These are phyloP conservation scores for Corchorus capsularis DNA, from an alignment of 345 rosid species.

Conservation along the genomic window DNA sequence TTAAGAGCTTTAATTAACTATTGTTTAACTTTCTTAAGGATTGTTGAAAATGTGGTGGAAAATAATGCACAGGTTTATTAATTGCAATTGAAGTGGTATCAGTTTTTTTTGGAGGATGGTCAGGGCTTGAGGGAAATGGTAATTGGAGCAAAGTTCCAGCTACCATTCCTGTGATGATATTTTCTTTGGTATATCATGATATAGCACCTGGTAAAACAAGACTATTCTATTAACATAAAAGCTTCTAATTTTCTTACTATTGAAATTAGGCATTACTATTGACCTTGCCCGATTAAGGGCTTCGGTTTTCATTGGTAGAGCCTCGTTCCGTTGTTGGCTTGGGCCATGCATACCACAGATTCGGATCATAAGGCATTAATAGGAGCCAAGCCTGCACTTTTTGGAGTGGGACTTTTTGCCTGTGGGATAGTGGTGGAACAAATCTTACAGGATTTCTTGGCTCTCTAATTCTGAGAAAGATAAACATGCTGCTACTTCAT, in stretches of 20 bases:
- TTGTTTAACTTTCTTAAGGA: neutral
- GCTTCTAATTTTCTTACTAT: conserved; percentile 4
- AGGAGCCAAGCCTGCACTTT: conserved; percentile 37
- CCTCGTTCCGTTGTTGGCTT: conserved; percentile 52
- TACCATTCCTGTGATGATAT: conserved; percentile 60
- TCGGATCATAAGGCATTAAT: conserved; percentile 21
- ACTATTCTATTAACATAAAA: neutral
- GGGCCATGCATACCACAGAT: conserved; percentile 40
- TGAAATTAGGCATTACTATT: neutral
- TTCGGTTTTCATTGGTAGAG: conserved; percentile 59
- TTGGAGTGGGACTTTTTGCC: conserved; percentile 47
- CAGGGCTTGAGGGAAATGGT: conserved; percentile 46
- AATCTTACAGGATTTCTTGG: conserved; percentile 36
- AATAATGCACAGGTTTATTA: conserved; percentile 44
- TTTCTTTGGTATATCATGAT: conserved; percentile 66
- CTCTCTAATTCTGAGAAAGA: conserved; percentile 18
- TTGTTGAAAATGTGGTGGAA: conserved; percentile 15
- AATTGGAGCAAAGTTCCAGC: conserved; percentile 62
- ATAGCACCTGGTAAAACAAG: conserved; percentile 47
- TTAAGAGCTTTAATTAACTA: neutral
- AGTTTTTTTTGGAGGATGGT: conserved; percentile 48
- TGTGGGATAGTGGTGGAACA: conserved; percentile 49
- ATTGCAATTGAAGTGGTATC: conserved; percentile 57
- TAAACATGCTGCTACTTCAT: too few relatives aligned
- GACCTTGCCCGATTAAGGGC: conserved; percentile 47